phyloP scores from a whole-genome alignment of 2,329 filamentous ascomycete genomes.

The Phaeoacremonium minimum region DNA sequence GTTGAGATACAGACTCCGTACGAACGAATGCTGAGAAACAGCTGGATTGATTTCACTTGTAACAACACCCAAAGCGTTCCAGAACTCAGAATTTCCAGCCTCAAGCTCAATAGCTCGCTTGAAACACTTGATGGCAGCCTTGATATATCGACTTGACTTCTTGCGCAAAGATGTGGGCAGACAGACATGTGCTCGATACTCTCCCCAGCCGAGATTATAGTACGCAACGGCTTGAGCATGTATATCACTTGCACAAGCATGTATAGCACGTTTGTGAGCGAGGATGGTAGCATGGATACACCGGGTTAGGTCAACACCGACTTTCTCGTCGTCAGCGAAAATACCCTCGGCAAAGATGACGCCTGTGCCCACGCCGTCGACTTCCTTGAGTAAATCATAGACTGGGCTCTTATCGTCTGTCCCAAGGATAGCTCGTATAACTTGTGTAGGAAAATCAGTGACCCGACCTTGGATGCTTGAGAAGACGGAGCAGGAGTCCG shows the following conservation, averaged over 20 bases:
- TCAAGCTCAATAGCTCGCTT: constrained; percentile 95
- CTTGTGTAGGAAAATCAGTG: constrained; percentile 54
- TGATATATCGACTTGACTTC: constrained; percentile 65
- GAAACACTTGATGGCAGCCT: constrained; percentile 82
- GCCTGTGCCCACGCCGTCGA: constrained; percentile 58
- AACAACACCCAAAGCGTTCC: constrained; percentile 91
- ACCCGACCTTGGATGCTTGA: constrained; percentile 69
- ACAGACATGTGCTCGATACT: constrained; percentile 74
- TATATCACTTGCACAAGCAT: constrained; percentile 65
- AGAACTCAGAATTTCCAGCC: constrained; percentile 90
- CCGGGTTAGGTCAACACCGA: constrained; percentile 47
- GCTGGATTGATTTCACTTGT: constrained; percentile 82
- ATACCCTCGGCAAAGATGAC: constrained; percentile 39
- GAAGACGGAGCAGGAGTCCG: constrained; percentile 83
- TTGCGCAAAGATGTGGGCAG: constrained; percentile 48
- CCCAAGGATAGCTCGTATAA: constrained; percentile 55
- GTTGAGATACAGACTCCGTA: constrained; percentile 87
- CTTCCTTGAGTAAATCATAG: constrained; percentile 60
- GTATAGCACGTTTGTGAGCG: constrained; percentile 81
- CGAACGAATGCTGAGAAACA: constrained; percentile 89
- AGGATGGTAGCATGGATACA: constrained; percentile 72
- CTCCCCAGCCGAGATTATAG: constrained; percentile 95
- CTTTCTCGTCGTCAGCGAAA: constrained; percentile 40
- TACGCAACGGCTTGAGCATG: constrained; percentile 94
- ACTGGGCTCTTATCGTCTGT: constrained; percentile 44